phyloP scores from a whole-genome alignment of 495 filamentous ascomycete species.

The Talaromyces ruber region DNA sequence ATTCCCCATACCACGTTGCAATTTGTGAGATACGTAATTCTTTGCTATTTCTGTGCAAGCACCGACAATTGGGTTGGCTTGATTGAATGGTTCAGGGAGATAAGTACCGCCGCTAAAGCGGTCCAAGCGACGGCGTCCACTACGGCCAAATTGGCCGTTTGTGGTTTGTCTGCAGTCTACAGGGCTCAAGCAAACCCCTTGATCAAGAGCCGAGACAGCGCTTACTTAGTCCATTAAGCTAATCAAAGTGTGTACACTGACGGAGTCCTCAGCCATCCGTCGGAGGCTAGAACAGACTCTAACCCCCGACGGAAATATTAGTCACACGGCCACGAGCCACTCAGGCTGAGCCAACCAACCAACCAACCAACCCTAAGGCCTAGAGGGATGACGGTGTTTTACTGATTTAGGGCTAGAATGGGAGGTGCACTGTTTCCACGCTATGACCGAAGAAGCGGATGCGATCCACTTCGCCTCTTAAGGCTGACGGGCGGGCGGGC shows the following conservation, averaged over 20 bases:
- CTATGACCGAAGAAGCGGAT: neutral
- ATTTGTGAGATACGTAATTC: neutral
- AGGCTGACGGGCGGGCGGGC: conserved; percentile 22
- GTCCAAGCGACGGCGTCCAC: neutral
- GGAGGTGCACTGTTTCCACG: neutral
- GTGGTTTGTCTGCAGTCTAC: neutral
- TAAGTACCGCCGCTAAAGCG: neutral
- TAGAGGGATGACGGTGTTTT: neutral
- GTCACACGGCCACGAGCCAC: neutral
- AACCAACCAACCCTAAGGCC: neutral
- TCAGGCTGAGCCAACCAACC: no score
- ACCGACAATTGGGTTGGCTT: neutral
- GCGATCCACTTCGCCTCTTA: conserved; percentile 19
- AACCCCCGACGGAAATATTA: neutral
- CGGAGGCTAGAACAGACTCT: neutral
- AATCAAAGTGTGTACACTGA: neutral
- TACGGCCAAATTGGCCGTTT: neutral
- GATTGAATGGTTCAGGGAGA: neutral
- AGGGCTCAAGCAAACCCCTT: neutral
- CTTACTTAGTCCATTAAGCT: neutral
- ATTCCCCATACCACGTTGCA: neutral
- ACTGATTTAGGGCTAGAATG: neutral
- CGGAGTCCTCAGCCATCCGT: neutral
- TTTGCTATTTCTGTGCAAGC: neutral
- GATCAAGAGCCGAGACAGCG: neutral